These are phyloP conservation scores for Medicago ruthenica DNA, from an alignment of 306 rosid genomes.

Conservation along the genomic window DNA sequence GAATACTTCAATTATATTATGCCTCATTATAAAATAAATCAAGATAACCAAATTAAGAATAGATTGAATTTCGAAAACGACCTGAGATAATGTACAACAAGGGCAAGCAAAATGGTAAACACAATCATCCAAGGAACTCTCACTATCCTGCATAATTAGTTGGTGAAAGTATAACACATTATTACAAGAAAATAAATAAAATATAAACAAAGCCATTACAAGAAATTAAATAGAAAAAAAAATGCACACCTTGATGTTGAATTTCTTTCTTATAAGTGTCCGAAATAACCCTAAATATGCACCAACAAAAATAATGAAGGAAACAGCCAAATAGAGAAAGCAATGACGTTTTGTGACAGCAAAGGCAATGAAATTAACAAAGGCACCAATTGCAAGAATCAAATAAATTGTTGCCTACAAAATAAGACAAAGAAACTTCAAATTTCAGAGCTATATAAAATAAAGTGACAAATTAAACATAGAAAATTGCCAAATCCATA, in stretches of 20 bases:
- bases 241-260: constrained; percentile 75
- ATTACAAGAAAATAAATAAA: not conserved
- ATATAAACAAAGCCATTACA: not conserved
- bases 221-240: not conserved
- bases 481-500: not conserved
- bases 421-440: constrained; percentile 14
- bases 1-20: not conserved
- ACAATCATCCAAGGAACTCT: constrained; percentile 51
- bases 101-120: constrained; percentile 52
- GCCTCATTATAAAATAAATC: not conserved
- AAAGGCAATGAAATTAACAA: constrained; percentile 68
- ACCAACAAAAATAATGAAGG: constrained; percentile 59
- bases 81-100: constrained; percentile 52
- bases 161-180: not conserved
- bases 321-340: constrained; percentile 64
- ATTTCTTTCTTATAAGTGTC: constrained; percentile 67
- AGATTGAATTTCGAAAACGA: constrained; percentile 20
- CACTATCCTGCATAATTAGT: constrained; percentile 36
- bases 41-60: constrained; percentile 22
- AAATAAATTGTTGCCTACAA: constrained; percentile 73
- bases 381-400: constrained; percentile 51
- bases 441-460: not conserved
- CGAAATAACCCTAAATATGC: constrained; percentile 80
- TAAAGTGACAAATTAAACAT: not conserved
- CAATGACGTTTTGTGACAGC: constrained; percentile 61